Evolutionary conservation across 2,329 filamentous ascomycete genomes (phyloP).

Genomic region (Venturia oleaginea): DNA sequence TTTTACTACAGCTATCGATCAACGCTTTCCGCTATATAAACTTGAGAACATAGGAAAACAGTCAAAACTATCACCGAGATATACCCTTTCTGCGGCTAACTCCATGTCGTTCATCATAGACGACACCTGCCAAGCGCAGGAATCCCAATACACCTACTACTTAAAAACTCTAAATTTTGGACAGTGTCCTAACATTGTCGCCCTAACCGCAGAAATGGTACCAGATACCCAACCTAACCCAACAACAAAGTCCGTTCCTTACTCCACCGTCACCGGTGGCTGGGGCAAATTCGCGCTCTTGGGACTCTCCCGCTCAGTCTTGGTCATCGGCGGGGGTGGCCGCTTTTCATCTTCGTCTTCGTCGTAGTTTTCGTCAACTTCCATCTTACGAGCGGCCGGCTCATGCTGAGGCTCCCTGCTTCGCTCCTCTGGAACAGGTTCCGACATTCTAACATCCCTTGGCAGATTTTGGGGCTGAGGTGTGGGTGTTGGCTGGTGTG

Average conservation of each 20-base stretch:
- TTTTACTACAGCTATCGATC: neutral
- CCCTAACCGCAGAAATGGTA: neutral
- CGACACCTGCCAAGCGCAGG: neutral
- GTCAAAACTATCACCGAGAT: neutral
- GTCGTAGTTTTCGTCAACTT: conserved; percentile 95
- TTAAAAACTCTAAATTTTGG: neutral
- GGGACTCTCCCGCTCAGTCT: conserved; percentile 3
- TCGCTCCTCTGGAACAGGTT: conserved; percentile 48
- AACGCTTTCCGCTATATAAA: neutral
- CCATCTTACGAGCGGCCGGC: conserved; percentile 87
- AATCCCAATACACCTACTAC: neutral
- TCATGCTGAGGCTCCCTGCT: conserved; percentile 47
- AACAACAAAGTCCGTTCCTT: neutral
- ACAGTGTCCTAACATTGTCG: neutral
- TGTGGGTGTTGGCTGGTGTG: conserved; percentile 32
- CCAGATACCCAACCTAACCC: neutral
- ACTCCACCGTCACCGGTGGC: neutral
- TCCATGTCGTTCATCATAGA: neutral
- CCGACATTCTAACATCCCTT: conserved; percentile 25
- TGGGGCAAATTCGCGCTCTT: conserved; percentile 8
- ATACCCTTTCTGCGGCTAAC: neutral
- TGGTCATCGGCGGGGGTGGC: neutral
- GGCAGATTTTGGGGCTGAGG: conserved; percentile 41
- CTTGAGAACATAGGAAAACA: neutral
- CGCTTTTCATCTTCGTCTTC: conserved; percentile 75